Percentiles rank a stretch among this genome's conserved stretches.
Evolutionary conservation across 805 yeast genomes (phyloP).

Genomic region (Tetrapisispora arboricola): DNA sequence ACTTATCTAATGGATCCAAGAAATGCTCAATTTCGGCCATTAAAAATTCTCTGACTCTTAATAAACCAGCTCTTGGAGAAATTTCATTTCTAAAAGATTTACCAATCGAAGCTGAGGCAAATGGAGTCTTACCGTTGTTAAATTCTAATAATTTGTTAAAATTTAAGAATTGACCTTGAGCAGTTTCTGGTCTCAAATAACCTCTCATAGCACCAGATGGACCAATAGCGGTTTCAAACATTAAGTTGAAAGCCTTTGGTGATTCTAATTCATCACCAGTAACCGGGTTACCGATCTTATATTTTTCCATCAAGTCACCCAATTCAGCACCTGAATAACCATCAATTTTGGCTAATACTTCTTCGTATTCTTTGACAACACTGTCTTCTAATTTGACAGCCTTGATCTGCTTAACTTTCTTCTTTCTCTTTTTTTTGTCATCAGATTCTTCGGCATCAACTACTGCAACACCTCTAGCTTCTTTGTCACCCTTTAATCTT

Average conservation of each 20-base stretch:
- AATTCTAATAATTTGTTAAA: constrained; percentile 86
- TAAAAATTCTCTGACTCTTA: constrained; percentile 95
- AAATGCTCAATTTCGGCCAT: constrained; percentile 99
- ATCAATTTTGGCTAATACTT: constrained; percentile 84
- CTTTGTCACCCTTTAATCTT: constrained; percentile 92
- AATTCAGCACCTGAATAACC: constrained; percentile 89
- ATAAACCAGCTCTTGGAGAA: constrained; percentile 93
- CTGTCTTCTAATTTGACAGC: constrained; percentile 78
- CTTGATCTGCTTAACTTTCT: constrained; percentile 92
- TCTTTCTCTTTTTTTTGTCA: constrained; percentile 87
- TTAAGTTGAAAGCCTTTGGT: constrained; percentile 91
- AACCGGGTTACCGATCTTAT: constrained; percentile 83
- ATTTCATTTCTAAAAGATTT: constrained; percentile 98
- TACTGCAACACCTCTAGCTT: constrained; percentile 74
- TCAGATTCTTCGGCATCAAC: constrained; percentile 51
- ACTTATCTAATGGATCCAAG: constrained; percentile 86
- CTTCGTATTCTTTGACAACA: constrained; percentile 71
- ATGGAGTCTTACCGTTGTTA: constrained; percentile 95
- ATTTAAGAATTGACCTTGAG: constrained; percentile 97
- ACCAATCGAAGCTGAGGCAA: constrained; percentile 98
- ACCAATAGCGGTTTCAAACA: constrained; percentile 99
- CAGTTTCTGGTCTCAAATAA: constrained; percentile 96
- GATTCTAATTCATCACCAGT: constrained; percentile 78
- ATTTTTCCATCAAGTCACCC: constrained; percentile 76
- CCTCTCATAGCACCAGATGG: constrained; percentile 97